Base-by-base conservation (phyloP, 2,329 filamentous ascomycete genomes). In the Claviceps paspali region DNA sequence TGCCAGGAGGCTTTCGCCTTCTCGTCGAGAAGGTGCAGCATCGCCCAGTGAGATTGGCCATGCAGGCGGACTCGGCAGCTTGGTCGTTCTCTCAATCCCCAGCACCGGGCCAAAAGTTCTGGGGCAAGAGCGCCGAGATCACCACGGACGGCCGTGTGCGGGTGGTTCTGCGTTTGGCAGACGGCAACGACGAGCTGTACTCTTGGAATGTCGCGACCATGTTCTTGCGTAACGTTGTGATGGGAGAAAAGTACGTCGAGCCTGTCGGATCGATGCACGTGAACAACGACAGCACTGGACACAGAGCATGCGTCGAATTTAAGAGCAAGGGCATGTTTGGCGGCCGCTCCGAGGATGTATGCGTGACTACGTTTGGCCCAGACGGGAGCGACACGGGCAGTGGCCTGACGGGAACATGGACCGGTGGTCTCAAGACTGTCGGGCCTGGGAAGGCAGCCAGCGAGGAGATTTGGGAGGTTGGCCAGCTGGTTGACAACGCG, bases 291-390 rank as follows among this genome's bases (percentile, higher is more conserved):
- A 80, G 72, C 5, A 85, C 79, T 0, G 85, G 87, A 6, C 76
- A 82, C 46, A 87, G 84, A 53, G 83, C 86, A 1, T 68, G 79
- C n/a, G 76, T 85, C 33, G 86, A 88, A 40, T 98, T 98, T 64
- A 92, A 91, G 54, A 76, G 80, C 38, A 92, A 91, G 53, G 88
- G 91, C 46, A 94, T 98, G 84, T 98, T 96, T 61, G 87, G 88
- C 23, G 91, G 91, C 11, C 77, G 91, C 39, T 82, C 81, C 43
- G 91, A 98, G 57, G 91, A 98, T 43, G 82, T 96, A 8, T 68
- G 72, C 26, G 79, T 88, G 6, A 79, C 87, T 48, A 70, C 78
- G 1, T 79, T 79, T 46, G 77, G 79, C 40, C 59, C 69, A 0
- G 68, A 79, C 38, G 85, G 84, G 29, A 59, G 63, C 18, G 67